Conservation (phyloP, 768 basidiomycete species). For the Filobasidium floriforme region DNA sequence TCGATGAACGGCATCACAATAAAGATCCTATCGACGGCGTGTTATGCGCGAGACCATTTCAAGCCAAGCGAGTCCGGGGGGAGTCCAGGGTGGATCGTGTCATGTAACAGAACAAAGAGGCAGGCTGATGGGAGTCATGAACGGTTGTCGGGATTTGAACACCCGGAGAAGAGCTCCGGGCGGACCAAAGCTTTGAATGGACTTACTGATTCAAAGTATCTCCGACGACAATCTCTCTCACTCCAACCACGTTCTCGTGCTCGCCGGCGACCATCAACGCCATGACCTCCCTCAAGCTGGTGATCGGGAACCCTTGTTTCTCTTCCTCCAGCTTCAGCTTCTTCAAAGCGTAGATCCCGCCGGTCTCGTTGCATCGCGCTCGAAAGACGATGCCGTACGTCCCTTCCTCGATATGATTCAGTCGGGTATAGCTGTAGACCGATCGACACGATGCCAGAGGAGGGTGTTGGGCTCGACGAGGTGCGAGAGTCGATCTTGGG, state of each 20-base stretch:
- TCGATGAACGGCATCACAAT: constrained; percentile 99
- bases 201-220: constrained; percentile 98
- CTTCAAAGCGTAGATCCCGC: constrained; percentile 93
- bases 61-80: too few relatives aligned
- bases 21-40: constrained; percentile 63
- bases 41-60: neutral
- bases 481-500: constrained; percentile 43
- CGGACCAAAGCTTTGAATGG: constrained; percentile 4
- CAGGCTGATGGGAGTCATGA: neutral
- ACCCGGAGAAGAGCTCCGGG: too few relatives aligned
- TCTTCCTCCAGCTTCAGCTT: constrained; percentile 98
- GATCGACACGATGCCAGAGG: constrained; percentile 77
- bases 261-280: constrained; percentile 81
- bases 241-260: constrained; percentile 94
- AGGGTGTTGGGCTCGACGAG: constrained; percentile 68
- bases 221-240: constrained; percentile 94
- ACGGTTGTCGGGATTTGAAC: neutral
- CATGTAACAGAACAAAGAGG: neutral
- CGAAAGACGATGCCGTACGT: constrained; percentile 96
- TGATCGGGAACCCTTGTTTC: constrained; percentile 97
- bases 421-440: constrained; percentile 83
- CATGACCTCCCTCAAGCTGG: constrained; percentile 86
- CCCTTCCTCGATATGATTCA: constrained; percentile 98
- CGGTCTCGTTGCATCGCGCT: constrained; percentile 88
- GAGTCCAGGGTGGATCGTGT: neutral